Base-by-base conservation (phyloP, 2,329 filamentous ascomycete genomes). In the Cladorrhinum sp. region DNA sequence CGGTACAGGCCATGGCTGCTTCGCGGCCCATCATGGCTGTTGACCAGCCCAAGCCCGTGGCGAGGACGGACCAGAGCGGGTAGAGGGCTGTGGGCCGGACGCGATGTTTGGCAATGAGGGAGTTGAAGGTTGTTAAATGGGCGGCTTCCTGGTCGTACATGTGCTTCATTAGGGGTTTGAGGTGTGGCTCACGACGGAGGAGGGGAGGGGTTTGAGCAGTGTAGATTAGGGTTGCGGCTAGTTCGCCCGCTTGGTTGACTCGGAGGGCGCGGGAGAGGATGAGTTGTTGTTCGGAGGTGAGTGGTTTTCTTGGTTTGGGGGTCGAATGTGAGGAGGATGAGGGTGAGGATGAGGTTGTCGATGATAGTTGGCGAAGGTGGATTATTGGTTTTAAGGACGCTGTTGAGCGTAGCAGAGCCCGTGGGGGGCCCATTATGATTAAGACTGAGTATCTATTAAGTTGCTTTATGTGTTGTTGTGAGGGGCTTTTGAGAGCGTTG, bases 121-220 rank as follows among this genome's bases (percentile, higher is more conserved):
- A 70, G 75, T 96, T 96, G 82, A 98, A 99, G 36, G 88, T 95
- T 3, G 79, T 76, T 68, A 98, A 87, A 75, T 99, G 95, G 8
- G 86, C 89, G 12, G 86, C 92, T 80, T 99, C 95, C 74, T 99
- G 95, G 70, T 95, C 91, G 80, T 96, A 93, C 95, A 99, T 99
- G 82, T 98, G 95, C 69, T 88, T 86, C 92, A 99, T 96, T 30
- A 98, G 79, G 0, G 92, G 89, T 6, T 91, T 88, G 18, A 99
- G 86, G 72, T 96, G 90, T 1, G 95, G 94, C 73, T 97, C 88
- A 3, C 88, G 85, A 66, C 85, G 84, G 60, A 92, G 81, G 57
- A 98, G 78, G n/a, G 88, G 85, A 0, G 93, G 92, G 0, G 87
- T 94, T 75, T 99, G 95, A 1, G 91, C 88, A 1, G 86, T 87